Percentiles rank a stretch among this genome's conserved stretches.
Conservation (phyloP, 2,329 filamentous ascomycete species). For the Aspergillus ochraceus region DNA sequence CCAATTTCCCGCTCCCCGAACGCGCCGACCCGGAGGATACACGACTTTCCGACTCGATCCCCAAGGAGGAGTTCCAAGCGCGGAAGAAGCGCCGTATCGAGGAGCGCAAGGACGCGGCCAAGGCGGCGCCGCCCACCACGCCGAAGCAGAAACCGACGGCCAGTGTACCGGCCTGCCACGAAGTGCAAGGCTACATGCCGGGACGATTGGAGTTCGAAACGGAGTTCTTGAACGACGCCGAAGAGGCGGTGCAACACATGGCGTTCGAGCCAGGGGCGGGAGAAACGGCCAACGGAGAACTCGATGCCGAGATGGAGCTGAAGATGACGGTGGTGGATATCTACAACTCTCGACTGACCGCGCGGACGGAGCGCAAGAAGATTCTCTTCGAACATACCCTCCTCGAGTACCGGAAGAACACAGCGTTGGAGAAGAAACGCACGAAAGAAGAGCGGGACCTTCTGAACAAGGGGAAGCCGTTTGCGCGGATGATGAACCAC, state of each 20-base stretch:
- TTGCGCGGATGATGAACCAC: slow-evolving; percentile 94
- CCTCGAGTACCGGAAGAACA: slow-evolving; percentile 90
- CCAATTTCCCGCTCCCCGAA: slow-evolving; percentile 81
- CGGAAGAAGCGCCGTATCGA: slow-evolving; percentile 93
- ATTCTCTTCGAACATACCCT: slow-evolving; percentile 94
- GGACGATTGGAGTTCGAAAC: slow-evolving; percentile 96
- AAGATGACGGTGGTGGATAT: slow-evolving; percentile 99
- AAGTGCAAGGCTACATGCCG: slow-evolving; percentile 98
- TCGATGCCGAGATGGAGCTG: slow-evolving; percentile 94
- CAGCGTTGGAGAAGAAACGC: slow-evolving; percentile 84
- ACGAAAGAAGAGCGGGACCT: slow-evolving; percentile 94
- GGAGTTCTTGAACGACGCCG: slow-evolving; percentile 95
- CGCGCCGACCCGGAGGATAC: slow-evolving; percentile 81
- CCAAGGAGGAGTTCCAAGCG: slow-evolving; percentile 88
- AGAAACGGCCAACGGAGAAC: slow-evolving; percentile 80
- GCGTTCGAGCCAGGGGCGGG: slow-evolving; percentile 96
- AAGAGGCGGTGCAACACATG: slow-evolving; percentile 98
- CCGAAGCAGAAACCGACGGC: slow-evolving; percentile 96
- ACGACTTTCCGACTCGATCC: slow-evolving; percentile 73
- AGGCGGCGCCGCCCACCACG: slow-evolving; percentile 76
- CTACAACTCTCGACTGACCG: slow-evolving; percentile 88
- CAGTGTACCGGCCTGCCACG: slow-evolving; percentile 92
- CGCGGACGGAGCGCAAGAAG: slow-evolving; percentile 90
- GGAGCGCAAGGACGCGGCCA: slow-evolving; percentile 81
- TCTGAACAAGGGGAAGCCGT: slow-evolving; percentile 90